Percentiles rank a stretch among this genome's conserved stretches.
phyloP scores from a whole-genome alignment of 371 early-diverging fungal genomes.

The Rhizomucor pusillus region DNA sequence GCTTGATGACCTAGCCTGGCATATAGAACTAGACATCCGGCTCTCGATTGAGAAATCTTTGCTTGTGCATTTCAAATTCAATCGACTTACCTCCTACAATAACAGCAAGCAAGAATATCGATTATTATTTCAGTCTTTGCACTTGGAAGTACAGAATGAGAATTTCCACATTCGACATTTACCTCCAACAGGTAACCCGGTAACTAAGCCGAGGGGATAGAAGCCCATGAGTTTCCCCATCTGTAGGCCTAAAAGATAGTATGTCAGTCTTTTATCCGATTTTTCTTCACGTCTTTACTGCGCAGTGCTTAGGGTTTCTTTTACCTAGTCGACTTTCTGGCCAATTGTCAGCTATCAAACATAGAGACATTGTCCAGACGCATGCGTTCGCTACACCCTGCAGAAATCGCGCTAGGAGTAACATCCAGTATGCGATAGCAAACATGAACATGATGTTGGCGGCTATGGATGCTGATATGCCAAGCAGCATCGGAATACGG shows the following conservation, averaged over 20 bases:
- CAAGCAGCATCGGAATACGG: slow-evolving; percentile 60
- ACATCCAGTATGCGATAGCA: slow-evolving; percentile 50
- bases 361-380: slow-evolving; percentile 63
- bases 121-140: not conserved
- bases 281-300: not conserved
- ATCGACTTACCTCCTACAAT: not conserved
- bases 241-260: slow-evolving; percentile 27
- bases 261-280: not conserved
- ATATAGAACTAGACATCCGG: slow-evolving; percentile 36
- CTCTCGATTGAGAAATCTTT: not conserved
- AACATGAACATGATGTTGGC: slow-evolving; percentile 64
- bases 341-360: slow-evolving; percentile 63
- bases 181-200: slow-evolving; percentile 65
- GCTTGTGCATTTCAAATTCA: not conserved
- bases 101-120: not conserved
- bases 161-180: slow-evolving; percentile 5
- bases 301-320: not conserved
- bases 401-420: slow-evolving; percentile 61
- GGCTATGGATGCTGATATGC: slow-evolving; percentile 51
- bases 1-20: slow-evolving; percentile 63
- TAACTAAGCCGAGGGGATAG: slow-evolving; percentile 61
- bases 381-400: slow-evolving; percentile 67
- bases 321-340: slow-evolving; percentile 53
- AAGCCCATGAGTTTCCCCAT: slow-evolving; percentile 68
- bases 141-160: too few relatives aligned